Evolutionary conservation across 768 basidiomycete species (phyloP).

Genomic region (Auriscalpium vulgare): DNA sequence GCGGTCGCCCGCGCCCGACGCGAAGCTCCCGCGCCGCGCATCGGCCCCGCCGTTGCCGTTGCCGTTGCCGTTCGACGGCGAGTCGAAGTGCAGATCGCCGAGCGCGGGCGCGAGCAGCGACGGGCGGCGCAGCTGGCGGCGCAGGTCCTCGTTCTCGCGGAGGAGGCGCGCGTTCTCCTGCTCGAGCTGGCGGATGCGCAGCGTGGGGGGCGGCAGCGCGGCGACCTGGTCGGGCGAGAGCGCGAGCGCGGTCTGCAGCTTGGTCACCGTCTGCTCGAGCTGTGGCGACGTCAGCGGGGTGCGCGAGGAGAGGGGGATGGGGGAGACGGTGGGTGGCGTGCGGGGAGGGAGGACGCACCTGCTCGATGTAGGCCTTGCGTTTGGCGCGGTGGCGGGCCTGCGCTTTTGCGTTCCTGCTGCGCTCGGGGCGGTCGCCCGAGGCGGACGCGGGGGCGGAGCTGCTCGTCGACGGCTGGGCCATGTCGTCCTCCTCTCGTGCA

Average conservation of each 20-base stretch:
- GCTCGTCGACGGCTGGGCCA: neutral
- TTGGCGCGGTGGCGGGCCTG: slow-evolving; percentile 89
- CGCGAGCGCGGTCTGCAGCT: slow-evolving; percentile 68
- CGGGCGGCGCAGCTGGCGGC: slow-evolving; percentile 41
- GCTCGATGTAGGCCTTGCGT: slow-evolving; percentile 88
- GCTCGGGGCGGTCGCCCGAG: slow-evolving; percentile 43
- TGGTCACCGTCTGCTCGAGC: slow-evolving; percentile 83
- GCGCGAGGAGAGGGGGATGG: neutral
- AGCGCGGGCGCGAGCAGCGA: slow-evolving; percentile 5
- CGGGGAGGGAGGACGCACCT: slow-evolving; percentile 36
- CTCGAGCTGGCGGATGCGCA: slow-evolving; percentile 76
- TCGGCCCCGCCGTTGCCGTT: too few species aligned
- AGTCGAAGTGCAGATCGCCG: slow-evolving; percentile 14
- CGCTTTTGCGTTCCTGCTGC: slow-evolving; percentile 81
- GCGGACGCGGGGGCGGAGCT: slow-evolving; percentile 1
- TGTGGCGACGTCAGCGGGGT: slow-evolving; percentile 20
- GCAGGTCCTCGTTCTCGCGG: slow-evolving; percentile 67
- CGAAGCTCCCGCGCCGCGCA: too few species aligned
- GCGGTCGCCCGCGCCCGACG: slow-evolving; percentile 1
- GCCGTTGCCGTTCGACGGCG: slow-evolving; percentile 2
- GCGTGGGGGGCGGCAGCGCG: slow-evolving; percentile 60
- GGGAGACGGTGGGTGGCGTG: neutral
- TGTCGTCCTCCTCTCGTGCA: too few species aligned
- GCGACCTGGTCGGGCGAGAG: slow-evolving; percentile 70
- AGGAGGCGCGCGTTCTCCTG: slow-evolving; percentile 67